Evolutionary conservation across 768 basidiomycete genomes (phyloP).

Genomic region (Tulasnella sp.): DNA sequence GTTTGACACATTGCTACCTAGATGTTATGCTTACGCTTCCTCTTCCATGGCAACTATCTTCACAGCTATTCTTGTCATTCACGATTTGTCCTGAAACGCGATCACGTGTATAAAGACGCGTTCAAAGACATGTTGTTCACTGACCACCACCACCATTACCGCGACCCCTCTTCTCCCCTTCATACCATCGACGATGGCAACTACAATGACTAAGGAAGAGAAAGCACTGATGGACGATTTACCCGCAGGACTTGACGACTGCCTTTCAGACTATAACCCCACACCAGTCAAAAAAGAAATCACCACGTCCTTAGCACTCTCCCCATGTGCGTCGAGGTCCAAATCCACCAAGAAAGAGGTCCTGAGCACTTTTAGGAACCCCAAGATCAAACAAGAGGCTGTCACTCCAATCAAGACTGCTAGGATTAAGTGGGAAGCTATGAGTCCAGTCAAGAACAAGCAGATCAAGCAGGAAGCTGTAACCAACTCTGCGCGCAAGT

Average conservation of each 20-base stretch:
- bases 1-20: too few relatives aligned
- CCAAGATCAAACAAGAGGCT: slow-evolving; percentile 9
- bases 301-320: background rate
- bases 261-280: slow-evolving; percentile 36
- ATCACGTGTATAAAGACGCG: too few relatives aligned
- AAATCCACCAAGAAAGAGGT: background rate
- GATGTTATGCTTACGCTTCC: too few relatives aligned
- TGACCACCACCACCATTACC: background rate
- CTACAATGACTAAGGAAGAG: slow-evolving; percentile 37
- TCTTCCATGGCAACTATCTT: too few relatives aligned
- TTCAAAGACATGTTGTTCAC: background rate
- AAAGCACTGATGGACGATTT: slow-evolving; percentile 47
- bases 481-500: too few relatives aligned
- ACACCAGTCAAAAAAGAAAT: slow-evolving; percentile 25
- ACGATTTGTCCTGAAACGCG: too few relatives aligned
- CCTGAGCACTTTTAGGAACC: background rate
- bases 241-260: slow-evolving; percentile 43
- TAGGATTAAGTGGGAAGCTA: background rate
- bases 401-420: slow-evolving; percentile 8
- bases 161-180: background rate
- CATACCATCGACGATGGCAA: slow-evolving; percentile 1
- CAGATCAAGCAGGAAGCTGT: too few relatives aligned
- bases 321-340: slow-evolving; percentile 16
- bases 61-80: too few relatives aligned
- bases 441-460: too few relatives aligned